Base-by-base conservation (phyloP, 2,329 filamentous ascomycete genomes). In the Truncatella angustata region DNA sequence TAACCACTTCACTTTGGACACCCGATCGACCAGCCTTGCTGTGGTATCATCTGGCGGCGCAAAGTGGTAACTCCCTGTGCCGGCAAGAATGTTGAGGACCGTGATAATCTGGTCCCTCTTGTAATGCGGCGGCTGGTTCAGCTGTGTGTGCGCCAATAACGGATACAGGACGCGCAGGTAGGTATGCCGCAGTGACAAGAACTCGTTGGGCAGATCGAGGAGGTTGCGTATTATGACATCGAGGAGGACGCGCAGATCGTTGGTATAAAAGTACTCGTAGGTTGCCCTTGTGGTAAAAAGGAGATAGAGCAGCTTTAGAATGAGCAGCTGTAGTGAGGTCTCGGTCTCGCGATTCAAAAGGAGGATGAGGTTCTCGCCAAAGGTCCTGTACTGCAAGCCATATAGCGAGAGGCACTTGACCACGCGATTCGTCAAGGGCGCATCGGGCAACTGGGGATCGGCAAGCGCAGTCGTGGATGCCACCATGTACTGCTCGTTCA, bases 401-500 rank as follows among this genome's bases (percentile, higher is more conserved):
- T 94, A 81, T 21, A 89, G 78, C 49, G 91, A 93, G 39, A 99
- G 79, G 35, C 92, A 80, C 68, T 97, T 97, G 70, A 99, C 87
- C 46, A 99, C 91, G 59, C 92, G 86, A 66, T 99, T 99, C 4
- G 94, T 97, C 52, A 95, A 72, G 4, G 82, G 80, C 21, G 75
- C 70, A 9, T 74, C 57, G 11, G 69, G 67, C 21, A 67, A 69
- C 36, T 64, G 64, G 14, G 74, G 66, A 34, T 76, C 71, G 30
- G 67, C 65, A 18, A 71, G 71, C 3, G 75, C 69, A 26, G 77
- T 81, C 54, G 80, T 88, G 60, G 76, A 82, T 18, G 84, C 78
- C 51, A 97, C 86, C 89, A 99, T 96, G 71, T 97, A 99, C 71
- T 99, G 94, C 70, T 99, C 94, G 70, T 99, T 99, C 58, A 99